These are phyloP conservation scores for Noccaea caerulescens DNA, from an alignment of 345 rosid species.

Conservation along the genomic window DNA sequence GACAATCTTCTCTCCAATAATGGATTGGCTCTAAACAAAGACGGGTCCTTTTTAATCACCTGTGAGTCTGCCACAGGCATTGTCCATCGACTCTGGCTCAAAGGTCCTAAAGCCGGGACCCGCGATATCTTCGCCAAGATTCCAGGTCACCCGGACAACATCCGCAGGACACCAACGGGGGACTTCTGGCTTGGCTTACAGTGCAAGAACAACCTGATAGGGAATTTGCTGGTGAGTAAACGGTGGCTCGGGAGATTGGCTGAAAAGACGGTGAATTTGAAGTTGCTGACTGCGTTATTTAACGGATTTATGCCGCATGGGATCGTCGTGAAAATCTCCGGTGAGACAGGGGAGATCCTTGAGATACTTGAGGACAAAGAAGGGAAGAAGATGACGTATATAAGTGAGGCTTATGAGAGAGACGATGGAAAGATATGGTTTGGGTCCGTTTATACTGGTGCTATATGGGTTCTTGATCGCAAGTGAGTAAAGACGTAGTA, in stretches of 20 bases:
- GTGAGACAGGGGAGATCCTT: constrained; percentile 56
- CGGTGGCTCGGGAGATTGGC: constrained; percentile 45
- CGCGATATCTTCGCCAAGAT: constrained; percentile 32
- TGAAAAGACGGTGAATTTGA: constrained; percentile 13
- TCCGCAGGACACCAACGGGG: constrained; percentile 20
- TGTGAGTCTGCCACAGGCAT: constrained; percentile 48
- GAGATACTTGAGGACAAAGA: constrained; percentile 44
- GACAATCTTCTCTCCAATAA: constrained; percentile 56
- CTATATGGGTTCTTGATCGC: constrained; percentile 18
- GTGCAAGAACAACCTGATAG: constrained; percentile 3
- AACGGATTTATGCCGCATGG: constrained; percentile 24
- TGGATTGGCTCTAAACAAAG: constrained; percentile 69
- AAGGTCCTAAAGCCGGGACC: constrained; percentile 45
- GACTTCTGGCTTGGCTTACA: constrained; percentile 38
- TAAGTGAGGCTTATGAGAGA: constrained; percentile 69
- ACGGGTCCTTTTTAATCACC: constrained; percentile 53
- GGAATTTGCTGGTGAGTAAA: constrained; percentile 38
- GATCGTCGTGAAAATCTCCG: constrained; percentile 50
- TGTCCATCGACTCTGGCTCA: constrained; percentile 53
- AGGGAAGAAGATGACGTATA: constrained; percentile 52
- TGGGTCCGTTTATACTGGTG: constrained; percentile 30
- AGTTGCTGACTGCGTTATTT: not conserved
- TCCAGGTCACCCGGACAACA: constrained; percentile 35
- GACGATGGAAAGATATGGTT: constrained; percentile 60
- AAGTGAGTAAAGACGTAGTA: not conserved